Conservation (phyloP, 768 basidiomycete species). For the Tulasnella sp. region DNA sequence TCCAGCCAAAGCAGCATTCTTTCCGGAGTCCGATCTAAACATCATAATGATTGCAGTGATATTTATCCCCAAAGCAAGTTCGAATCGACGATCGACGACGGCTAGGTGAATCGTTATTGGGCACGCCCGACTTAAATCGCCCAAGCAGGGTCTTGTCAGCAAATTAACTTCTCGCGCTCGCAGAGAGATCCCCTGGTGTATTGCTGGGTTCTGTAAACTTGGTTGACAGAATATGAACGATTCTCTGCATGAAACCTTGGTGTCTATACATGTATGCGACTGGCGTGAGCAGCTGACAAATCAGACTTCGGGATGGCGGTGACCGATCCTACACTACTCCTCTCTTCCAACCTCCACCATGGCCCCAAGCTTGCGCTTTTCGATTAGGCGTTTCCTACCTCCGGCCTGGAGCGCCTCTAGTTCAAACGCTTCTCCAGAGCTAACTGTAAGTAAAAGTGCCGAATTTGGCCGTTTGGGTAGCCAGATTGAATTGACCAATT, state of each 20-base stretch:
- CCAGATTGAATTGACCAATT: neutral
- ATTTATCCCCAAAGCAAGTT: no score
- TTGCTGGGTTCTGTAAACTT: no score
- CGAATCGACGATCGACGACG: no score
- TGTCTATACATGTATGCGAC: neutral
- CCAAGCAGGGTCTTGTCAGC: no score
- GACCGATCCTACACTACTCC: neutral
- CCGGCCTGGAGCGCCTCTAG: slow-evolving; percentile 10
- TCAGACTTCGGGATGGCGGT: neutral
- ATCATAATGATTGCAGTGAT: no score
- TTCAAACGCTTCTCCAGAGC: slow-evolving; percentile 10
- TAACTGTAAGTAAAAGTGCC: slow-evolving; percentile 9
- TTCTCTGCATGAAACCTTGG: neutral
- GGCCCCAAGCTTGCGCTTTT: neutral
- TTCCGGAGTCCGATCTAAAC: no score
- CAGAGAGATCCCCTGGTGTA: no score
- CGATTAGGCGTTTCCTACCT: neutral
- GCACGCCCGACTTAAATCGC: no score
- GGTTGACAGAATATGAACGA: no score
- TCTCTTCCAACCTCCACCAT: slow-evolving; percentile 7
- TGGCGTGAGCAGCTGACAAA: slow-evolving; percentile 3
- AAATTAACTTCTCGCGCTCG: no score
- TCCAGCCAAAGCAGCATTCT: no score
- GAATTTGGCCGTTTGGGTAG: neutral
- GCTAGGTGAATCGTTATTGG: no score